Base-by-base conservation (phyloP, 257 asterid genomes). In the Primulina tabacum region DNA sequence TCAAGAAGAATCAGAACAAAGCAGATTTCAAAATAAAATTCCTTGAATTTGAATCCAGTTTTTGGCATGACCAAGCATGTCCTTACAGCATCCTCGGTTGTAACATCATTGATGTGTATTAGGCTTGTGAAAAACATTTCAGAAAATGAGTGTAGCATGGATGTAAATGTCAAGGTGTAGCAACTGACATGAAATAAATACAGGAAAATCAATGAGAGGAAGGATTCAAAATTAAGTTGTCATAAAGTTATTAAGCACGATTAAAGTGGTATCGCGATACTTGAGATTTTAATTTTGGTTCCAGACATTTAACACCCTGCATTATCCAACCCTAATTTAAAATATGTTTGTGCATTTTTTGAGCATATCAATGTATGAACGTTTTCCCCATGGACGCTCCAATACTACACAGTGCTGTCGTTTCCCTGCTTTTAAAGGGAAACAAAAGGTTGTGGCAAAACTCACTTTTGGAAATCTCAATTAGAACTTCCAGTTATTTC, bases 1-100 rank as follows among this genome's bases (percentile, higher is more conserved):
- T 55, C 63, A 17, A 74, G 79, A 75, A 70, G 47, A 52, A 18
- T 57, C 66, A 63, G 59, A 71, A 73, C 55, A 73, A 60, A 53
- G 47, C 60, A 65, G 67, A 20, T 35, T 65, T 34, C 26, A 17
- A 17, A 29, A n/a, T 70, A 62, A 33, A 69, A 71, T 61, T 62
- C 70, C 47, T 58, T 43, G 26, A 71, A 71, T 2, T 30, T 24
- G 24, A 43, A 43, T 43, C n/a, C 5, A 11, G 17, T 43, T 12
- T 11, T 43, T 11, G 53, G 14, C 47, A 38, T 17, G 7, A 11
- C 6, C 53, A 43, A 43, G n/a, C 50, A 38, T 38, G 50, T 38
- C 17, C 50, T 38, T 38, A 2, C 50, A 38, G 50, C 53, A 43
- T 11, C 17, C 5, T 43, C n/a, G 53, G n/a, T 43, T 12, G 53